Base-by-base conservation (phyloP, 148 eudicot genomes). In the Spergularia bocconei region DNA sequence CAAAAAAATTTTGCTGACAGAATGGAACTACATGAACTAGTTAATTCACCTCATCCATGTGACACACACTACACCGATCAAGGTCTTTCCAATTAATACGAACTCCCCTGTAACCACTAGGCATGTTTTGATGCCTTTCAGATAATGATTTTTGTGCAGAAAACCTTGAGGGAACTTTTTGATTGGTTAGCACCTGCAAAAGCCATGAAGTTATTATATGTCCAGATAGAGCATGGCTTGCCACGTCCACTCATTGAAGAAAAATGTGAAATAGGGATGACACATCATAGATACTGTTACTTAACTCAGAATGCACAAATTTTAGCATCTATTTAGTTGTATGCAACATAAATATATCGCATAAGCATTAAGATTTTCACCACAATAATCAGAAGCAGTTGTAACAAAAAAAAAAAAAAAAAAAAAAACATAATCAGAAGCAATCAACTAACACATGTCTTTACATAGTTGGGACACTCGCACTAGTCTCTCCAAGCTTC, bases 41-140 rank as follows among this genome's bases (percentile, higher is more conserved):
- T 51, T 44, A 51, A 53, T 47, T 74, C 79, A 94, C 98, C 93
- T 94, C 98, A 88, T 94, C 98, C 98, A 94, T 94, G 84, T 91
- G 93, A 85, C 98, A 94, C 56, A 92, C 98, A 73, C 84, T 92
- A 86, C 98, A 94, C 79, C 91, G 90, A 63, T 95, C 99, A 57
- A 92, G 99, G 83, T 95, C 97, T 78, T 86, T 92, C 99, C 99
- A 95, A 44, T 85, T 77, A 70, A 95, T 88, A 81, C 71, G 79
- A 76, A 95, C 91, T 72, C 90, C 85, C 76, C 93, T 78, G 79
- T 87, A 89, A 79, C 88, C 91, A 81, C 17, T 58, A 38, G 91
- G 90, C 77, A 83, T 19, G 68, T 71, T 76, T 67, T 76, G 84
- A 59, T 39, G 44, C 71, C 82, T 84, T 78, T 64, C 87, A 79